Evolutionary conservation across 1,284 basidiomycete species (phyloP).

Genomic region (Cryptococcus sp.): DNA sequence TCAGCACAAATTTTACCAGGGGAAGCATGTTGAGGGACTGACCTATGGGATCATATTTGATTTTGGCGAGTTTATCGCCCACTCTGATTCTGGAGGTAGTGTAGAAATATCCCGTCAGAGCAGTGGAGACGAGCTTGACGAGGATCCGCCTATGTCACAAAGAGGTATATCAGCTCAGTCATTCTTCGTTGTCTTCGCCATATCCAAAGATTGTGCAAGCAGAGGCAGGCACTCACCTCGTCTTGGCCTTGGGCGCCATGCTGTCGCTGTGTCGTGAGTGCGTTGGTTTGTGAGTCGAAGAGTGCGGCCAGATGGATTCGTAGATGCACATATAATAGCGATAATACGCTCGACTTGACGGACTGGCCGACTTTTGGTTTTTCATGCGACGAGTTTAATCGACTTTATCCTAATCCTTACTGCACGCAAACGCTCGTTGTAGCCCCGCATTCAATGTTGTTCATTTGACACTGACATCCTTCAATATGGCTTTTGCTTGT

Average conservation of each 20-base stretch:
- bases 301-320: background rate
- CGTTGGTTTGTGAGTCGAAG: background rate
- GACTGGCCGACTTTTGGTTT: constrained; percentile 1
- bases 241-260: constrained; percentile 61
- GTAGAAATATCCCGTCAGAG: constrained; percentile 87
- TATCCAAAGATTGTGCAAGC: constrained; percentile 1
- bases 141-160: constrained; percentile 67
- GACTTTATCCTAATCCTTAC: background rate
- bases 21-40: constrained; percentile 34
- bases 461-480: too few relatives aligned
- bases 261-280: background rate
- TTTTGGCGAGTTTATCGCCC: constrained; percentile 68
- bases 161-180: background rate
- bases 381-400: background rate
- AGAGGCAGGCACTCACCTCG: constrained; percentile 55
- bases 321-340: background rate
- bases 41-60: constrained; percentile 89
- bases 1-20: background rate
- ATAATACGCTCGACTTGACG: background rate
- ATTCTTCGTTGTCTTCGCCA: background rate
- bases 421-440: background rate
- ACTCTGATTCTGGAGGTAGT: constrained; percentile 71
- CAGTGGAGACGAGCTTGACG: constrained; percentile 81
- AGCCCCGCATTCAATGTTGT: too few relatives aligned
- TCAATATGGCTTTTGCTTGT: too few relatives aligned